Percentiles rank a stretch among this genome's conserved stretches.
These are phyloP conservation scores for Fusarium austroafricanum DNA, from an alignment of 2,329 filamentous ascomycete genomes.

Conservation along the genomic window DNA sequence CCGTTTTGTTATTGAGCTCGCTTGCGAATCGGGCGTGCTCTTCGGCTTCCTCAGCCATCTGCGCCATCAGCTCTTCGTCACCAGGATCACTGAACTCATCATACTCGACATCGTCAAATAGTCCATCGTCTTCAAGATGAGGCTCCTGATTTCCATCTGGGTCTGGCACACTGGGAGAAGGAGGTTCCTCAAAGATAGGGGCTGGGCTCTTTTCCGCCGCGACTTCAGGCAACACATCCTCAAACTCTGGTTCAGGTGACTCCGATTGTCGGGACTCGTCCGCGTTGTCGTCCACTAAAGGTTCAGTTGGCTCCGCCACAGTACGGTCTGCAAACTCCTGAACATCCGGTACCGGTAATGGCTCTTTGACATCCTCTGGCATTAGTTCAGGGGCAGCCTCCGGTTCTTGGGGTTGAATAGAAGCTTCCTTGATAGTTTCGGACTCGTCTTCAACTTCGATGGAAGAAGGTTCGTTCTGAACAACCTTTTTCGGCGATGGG, in stretches of 20 bases:
- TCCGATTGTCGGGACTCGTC: conserved; percentile 48
- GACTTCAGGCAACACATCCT: conserved; percentile 48
- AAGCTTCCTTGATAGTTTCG: background rate
- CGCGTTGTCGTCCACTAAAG: background rate
- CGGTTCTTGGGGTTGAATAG: background rate
- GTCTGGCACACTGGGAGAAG: conserved; percentile 1
- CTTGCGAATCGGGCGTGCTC: conserved; percentile 95
- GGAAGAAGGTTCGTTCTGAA: background rate
- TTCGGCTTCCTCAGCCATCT: conserved; percentile 89
- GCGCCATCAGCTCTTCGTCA: conserved; percentile 87
- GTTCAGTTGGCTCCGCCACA: background rate
- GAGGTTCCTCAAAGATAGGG: conserved; percentile 30
- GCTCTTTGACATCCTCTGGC: background rate
- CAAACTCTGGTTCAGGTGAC: conserved; percentile 53
- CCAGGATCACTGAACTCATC: conserved; percentile 86
- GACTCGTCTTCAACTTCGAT: conserved; percentile 20
- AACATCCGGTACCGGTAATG: background rate
- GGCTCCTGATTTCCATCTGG: conserved; percentile 3
- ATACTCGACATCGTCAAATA: conserved; percentile 71
- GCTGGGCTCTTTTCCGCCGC: conserved; percentile 21
- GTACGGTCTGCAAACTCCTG: conserved; percentile 12
- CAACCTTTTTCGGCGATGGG: conserved; percentile 47
- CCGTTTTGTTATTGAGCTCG: conserved; percentile 81
- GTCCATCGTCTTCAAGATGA: conserved; percentile 53
- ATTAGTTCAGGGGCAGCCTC: background rate